Percentiles rank a stretch among this genome's conserved stretches.
These are phyloP conservation scores for Aspergillus sp. DNA, from an alignment of 2,329 filamentous ascomycete species.

Conservation along the genomic window DNA sequence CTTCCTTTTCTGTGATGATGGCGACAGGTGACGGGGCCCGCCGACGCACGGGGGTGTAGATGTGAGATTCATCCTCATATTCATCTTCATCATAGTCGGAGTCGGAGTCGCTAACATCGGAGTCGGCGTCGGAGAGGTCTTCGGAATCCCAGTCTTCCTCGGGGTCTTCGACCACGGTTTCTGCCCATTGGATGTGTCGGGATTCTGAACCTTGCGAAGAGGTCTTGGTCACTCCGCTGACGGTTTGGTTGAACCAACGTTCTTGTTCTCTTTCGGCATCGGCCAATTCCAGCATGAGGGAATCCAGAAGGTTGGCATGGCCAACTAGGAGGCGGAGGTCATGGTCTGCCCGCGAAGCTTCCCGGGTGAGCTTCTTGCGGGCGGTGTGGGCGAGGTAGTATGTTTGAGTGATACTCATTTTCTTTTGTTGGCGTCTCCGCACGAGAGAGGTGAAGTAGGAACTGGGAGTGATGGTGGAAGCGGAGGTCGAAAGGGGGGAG, in stretches of 20 bases:
- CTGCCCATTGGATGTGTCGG: slow-evolving; percentile 84
- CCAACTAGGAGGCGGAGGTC: slow-evolving; percentile 93
- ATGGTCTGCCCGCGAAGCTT: slow-evolving; percentile 89
- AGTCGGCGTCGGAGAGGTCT: slow-evolving; percentile 61
- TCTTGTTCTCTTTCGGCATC: slow-evolving; percentile 95
- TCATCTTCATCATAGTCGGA: slow-evolving; percentile 49
- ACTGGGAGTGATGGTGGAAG: slow-evolving; percentile 34
- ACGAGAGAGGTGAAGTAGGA: slow-evolving; percentile 46
- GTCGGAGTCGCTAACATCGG: slow-evolving; percentile 54
- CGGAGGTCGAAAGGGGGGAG: slow-evolving; percentile 25
- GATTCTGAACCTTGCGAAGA: slow-evolving; percentile 53
- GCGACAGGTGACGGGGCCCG: slow-evolving; percentile 37
- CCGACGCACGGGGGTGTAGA: slow-evolving; percentile 27
- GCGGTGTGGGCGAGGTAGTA: slow-evolving; percentile 98
- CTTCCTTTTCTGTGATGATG: slow-evolving; percentile 32
- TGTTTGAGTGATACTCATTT: slow-evolving; percentile 97
- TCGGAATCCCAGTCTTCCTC: slow-evolving; percentile 71
- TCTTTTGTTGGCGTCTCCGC: slow-evolving; percentile 62
- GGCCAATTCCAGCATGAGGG: slow-evolving; percentile 86
- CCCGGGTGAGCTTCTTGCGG: slow-evolving; percentile 89
- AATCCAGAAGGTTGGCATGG: slow-evolving; percentile 97
- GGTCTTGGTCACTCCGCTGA: slow-evolving; percentile 69
- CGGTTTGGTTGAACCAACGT: slow-evolving; percentile 95
- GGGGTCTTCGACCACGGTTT: slow-evolving; percentile 71
- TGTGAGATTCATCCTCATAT: slow-evolving; percentile 45